A percentile compares a stretch with the other conserved stretches of the same genome.
Conservation (phyloP, 2,329 filamentous ascomycete species). For the Ilyonectria destructans region DNA sequence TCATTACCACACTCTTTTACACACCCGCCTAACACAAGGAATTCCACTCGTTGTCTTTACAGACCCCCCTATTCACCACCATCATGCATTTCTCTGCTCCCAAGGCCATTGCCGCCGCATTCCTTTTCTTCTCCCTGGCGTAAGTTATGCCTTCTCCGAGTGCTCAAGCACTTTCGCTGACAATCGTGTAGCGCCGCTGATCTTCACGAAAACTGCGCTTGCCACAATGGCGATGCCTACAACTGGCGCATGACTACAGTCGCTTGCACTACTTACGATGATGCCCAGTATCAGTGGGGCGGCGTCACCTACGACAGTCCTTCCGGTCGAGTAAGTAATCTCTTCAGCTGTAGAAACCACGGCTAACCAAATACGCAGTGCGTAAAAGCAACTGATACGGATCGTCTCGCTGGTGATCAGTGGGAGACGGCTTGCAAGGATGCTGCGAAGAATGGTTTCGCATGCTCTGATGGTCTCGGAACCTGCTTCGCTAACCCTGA, state of each 20-base stretch:
- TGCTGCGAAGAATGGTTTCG: constrained; percentile 36
- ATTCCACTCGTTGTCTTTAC: constrained; percentile 3
- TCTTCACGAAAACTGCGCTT: constrained; percentile 40
- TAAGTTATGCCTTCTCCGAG: constrained; percentile 18
- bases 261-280: constrained; percentile 38
- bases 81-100: constrained; percentile 31
- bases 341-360: rapidly evolving
- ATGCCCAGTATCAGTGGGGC: constrained; percentile 37
- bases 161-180: constrained; percentile 2
- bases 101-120: constrained; percentile 31
- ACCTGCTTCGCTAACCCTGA: constrained; percentile 38
- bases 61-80: neutral
- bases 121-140: constrained; percentile 34
- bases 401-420: constrained; percentile 36
- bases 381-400: constrained; percentile 18
- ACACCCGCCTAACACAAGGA: too few relatives aligned
- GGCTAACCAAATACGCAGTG: constrained; percentile 27
- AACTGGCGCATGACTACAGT: constrained; percentile 40
- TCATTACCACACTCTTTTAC: constrained; percentile 6
- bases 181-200: constrained; percentile 19
- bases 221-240: constrained; percentile 41
- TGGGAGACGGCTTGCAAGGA: constrained; percentile 44
- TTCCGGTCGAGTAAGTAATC: constrained; percentile 37
- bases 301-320: constrained; percentile 28
- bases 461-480: constrained; percentile 38